Conservation (phyloP, 805 yeast species). For the Myxozyma mucilagina region DNA sequence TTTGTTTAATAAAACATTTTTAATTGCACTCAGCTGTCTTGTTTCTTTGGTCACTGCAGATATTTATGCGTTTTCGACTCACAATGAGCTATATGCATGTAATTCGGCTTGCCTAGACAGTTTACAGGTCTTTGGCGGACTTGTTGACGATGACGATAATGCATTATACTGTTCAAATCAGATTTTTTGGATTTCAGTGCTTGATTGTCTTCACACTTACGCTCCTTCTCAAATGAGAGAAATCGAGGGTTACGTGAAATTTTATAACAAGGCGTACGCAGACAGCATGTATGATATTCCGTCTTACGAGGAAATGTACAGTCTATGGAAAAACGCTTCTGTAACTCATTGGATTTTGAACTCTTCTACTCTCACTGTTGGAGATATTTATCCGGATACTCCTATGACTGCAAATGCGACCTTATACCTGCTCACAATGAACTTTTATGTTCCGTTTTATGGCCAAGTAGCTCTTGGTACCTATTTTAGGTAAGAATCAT, state of each 20-base stretch:
- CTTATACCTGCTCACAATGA: neutral
- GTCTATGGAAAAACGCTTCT: neutral
- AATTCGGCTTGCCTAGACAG: neutral
- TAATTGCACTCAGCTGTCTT: neutral
- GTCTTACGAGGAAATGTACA: neutral
- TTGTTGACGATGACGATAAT: neutral
- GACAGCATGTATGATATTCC: neutral
- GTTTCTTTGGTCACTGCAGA: neutral
- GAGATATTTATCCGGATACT: constrained; percentile 44
- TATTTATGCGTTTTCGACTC: neutral
- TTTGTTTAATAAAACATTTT: too few species aligned
- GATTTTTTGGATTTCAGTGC: neutral
- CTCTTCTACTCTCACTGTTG: neutral
- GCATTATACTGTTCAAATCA: neutral
- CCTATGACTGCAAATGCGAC: constrained; percentile 12
- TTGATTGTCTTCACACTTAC: neutral
- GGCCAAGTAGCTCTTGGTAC: constrained; percentile 2
- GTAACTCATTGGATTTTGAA: constrained; percentile 1
- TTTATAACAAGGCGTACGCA: neutral
- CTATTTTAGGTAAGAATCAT: neutral
- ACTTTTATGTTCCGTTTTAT: neutral
- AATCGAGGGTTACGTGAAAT: neutral
- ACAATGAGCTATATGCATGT: constrained; percentile 6
- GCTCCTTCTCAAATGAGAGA: neutral
- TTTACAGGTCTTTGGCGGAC: neutral